Base-by-base conservation (phyloP, 805 yeast genomes). In the Sugiyamaella floridensis region DNA sequence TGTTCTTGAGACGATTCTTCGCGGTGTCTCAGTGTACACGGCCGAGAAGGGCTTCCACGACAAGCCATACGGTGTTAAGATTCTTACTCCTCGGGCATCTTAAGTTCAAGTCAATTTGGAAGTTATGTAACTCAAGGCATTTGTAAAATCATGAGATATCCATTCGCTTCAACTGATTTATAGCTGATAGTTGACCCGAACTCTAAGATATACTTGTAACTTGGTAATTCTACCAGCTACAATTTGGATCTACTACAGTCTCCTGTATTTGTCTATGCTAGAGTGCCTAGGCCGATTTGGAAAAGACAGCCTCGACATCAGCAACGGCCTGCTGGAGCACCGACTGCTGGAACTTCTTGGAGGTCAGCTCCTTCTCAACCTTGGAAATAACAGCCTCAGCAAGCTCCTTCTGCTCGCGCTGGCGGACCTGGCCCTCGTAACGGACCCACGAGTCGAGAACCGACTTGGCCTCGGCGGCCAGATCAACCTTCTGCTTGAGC, bases 381-480 rank as follows among this genome's bases (percentile, higher is more conserved):
- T 88, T 89, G 51, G 89, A 76, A 70, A 89, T 86, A 60, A 93
- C 96, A 54, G 89, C 67, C 68, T 86, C 76, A 62, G 95, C 82
- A 66, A 93, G 83, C 74, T 88, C 96, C 74, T 83, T 80, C 80
- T 93, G 99, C 80, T 93, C 96, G 69, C 82, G 76, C 78, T 89
- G 96, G 78, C 97, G 92, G 63, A 90, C 93, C 71, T 89, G 89
- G 63, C 88, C 85, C 79, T 93, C 99, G 75, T 86, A 87, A 82
- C 98, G 88, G 65, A 90, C 97, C 99, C 99, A 93, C 14, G 98
- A 89, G 76, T 93, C 99, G 70, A 93, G 82, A 56, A 92, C 96
- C 54, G 93, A 76, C 78, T 86, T 89, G 67, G 98, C 98, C 79
- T 89, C 96, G 58, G 76, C 64, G 54, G 95, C 92, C 62, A 89